Percentiles rank a stretch among this genome's conserved stretches.
Evolutionary conservation across 2,329 filamentous ascomycete genomes (phyloP).

Genomic region (Botrytis cinerea): DNA sequence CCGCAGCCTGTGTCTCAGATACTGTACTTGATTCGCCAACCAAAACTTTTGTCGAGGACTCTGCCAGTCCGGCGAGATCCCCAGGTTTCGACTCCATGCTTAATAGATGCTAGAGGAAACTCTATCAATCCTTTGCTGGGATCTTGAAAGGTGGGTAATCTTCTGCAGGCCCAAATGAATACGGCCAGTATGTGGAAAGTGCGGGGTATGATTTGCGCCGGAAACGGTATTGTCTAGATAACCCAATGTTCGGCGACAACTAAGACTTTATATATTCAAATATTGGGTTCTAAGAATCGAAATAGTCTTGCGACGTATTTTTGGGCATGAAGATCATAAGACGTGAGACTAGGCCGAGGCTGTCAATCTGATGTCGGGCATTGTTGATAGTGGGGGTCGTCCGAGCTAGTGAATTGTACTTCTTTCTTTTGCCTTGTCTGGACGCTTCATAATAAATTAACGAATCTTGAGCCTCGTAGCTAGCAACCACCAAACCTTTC

Average conservation of each 20-base stretch:
- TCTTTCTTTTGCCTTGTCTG: constrained; percentile 22
- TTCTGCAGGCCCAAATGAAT: constrained; percentile 16
- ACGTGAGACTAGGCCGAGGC: constrained; percentile 18
- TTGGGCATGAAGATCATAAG: not conserved
- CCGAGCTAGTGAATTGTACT: constrained; percentile 14
- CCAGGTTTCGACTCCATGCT: constrained; percentile 35
- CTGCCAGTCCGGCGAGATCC: constrained; percentile 30
- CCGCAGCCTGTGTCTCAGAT: constrained; percentile 21
- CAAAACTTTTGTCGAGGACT: constrained; percentile 26
- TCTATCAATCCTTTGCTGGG: constrained; percentile 19
- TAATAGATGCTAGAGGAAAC: constrained; percentile 9
- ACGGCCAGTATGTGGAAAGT: constrained; percentile 20
- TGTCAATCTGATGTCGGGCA: constrained; percentile 18
- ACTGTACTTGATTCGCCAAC: constrained; percentile 28
- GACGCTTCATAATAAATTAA: constrained; percentile 19
- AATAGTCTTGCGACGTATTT: not conserved
- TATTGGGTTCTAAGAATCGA: not conserved
- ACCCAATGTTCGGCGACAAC: not conserved
- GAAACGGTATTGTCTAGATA: constrained; percentile 6
- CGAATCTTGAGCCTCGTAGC: constrained; percentile 18
- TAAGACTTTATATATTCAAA: not conserved
- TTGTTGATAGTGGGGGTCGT: constrained; percentile 4
- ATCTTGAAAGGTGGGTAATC: constrained; percentile 20
- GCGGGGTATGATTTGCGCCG: constrained; percentile 23
- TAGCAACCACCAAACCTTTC: constrained; percentile 20